phyloP scores from a whole-genome alignment of 23 red algal genomes.

The Gracilaria gracilis region DNA sequence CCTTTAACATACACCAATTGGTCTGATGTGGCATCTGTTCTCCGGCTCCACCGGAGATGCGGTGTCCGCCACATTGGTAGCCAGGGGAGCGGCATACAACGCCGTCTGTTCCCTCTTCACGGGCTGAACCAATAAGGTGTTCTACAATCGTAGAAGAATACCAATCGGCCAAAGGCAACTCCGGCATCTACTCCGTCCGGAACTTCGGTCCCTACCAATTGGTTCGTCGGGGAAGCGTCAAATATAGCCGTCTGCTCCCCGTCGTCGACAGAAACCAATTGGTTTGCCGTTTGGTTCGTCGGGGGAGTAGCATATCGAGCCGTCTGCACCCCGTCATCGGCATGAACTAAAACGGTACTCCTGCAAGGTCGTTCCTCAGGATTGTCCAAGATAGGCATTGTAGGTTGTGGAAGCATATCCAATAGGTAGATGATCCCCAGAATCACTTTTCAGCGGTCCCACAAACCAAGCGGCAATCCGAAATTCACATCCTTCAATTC shows the following conservation, averaged over 20 bases:
- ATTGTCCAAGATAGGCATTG: background rate
- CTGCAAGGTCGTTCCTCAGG: background rate
- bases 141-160: no score
- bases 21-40: background rate
- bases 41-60: background rate
- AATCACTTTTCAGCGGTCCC: background rate
- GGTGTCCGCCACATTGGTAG: background rate
- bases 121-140: no score
- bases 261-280: no score
- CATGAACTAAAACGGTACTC: background rate
- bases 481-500: background rate
- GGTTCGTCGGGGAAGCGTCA: no score
- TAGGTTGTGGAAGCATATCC: background rate
- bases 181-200: no score
- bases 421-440: background rate
- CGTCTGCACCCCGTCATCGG: background rate
- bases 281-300: background rate
- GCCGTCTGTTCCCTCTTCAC: background rate
- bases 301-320: background rate
- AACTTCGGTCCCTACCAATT: no score
- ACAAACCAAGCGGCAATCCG: background rate
- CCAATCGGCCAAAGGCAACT: no score
- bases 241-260: no score
- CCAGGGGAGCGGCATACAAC: background rate
- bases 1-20: background rate